Percentiles rank a stretch among this genome's conserved stretches.
Evolutionary conservation across 495 filamentous ascomycete genomes (phyloP).

Genomic region (Neurospora sp.): DNA sequence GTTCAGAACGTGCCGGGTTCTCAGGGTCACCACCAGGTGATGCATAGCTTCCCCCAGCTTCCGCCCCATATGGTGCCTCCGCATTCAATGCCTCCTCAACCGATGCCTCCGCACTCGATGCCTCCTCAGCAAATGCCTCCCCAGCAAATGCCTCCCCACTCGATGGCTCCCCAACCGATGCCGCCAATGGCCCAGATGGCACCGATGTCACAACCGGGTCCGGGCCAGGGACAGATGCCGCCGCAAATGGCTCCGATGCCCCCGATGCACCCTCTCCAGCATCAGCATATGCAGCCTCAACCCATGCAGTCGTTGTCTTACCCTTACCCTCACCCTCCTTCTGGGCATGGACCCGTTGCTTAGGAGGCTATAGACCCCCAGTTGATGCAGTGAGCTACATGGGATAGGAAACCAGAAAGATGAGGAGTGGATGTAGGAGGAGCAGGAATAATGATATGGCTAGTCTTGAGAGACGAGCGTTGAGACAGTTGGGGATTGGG

Average conservation of each 20-base stretch:
- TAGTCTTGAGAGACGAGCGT: not conserved
- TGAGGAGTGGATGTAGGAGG: not conserved
- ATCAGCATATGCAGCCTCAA: not conserved
- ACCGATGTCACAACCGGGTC: not conserved
- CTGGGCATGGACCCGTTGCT: not conserved
- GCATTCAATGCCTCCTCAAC: not conserved
- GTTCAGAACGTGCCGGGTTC: not conserved
- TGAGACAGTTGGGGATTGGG: not conserved
- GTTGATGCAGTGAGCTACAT: not conserved
- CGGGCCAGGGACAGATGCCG: not conserved
- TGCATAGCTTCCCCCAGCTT: not conserved
- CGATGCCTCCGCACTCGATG: not conserved
- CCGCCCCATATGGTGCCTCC: not conserved
- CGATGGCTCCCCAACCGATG: not conserved
- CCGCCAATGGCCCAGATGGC: not conserved
- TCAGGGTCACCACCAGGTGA: not conserved
- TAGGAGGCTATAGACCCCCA: not conserved
- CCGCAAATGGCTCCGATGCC: not conserved
- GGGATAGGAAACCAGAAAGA: not conserved
- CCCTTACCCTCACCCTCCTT: not conserved
- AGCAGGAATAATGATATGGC: not conserved
- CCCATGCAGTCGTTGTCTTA: not conserved
- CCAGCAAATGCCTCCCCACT: not conserved
- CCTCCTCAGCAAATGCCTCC: not conserved
- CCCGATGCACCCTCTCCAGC: not conserved